Conservation (phyloP, 371 early-diverging fungal species). For the Catenaria anguillulae region DNA sequence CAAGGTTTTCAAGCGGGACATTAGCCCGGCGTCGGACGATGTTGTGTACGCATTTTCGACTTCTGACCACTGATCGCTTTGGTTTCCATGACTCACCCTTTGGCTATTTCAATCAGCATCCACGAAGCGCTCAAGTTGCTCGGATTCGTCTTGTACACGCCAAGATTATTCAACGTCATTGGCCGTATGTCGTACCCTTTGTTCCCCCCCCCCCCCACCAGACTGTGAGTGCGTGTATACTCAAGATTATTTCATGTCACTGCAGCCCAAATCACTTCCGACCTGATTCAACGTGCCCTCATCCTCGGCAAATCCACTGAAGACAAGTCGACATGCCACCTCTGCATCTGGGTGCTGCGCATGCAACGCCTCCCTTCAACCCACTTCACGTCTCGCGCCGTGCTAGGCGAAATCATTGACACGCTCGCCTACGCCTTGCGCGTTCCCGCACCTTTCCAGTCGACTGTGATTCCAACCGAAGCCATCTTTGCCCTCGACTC, state of each 20-base stretch:
- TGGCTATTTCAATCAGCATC: too few species aligned
- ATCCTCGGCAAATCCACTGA: not conserved
- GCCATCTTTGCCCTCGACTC: not conserved
- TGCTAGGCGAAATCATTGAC: not conserved
- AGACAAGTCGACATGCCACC: not conserved
- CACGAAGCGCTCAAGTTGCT: conserved; percentile 5
- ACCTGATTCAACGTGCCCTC: not conserved
- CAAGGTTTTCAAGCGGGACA: too few species aligned
- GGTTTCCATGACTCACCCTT: too few species aligned
- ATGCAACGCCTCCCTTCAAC: not conserved
- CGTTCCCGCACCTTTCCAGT: not conserved
- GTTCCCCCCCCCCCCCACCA: too few species aligned
- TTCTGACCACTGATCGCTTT: too few species aligned
- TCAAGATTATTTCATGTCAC: not conserved
- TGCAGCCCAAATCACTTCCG: not conserved
- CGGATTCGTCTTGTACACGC: conserved; percentile 1
- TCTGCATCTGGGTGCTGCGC: not conserved
- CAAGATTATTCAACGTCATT: not conserved
- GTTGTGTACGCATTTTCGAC: too few species aligned
- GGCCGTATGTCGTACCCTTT: not conserved
- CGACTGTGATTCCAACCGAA: not conserved
- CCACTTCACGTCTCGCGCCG: not conserved
- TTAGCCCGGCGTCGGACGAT: too few species aligned
- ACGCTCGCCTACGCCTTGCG: not conserved
- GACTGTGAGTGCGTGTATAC: too few species aligned